Conservation (phyloP, 768 basidiomycete genomes). For the Lyophyllum semitale region DNA sequence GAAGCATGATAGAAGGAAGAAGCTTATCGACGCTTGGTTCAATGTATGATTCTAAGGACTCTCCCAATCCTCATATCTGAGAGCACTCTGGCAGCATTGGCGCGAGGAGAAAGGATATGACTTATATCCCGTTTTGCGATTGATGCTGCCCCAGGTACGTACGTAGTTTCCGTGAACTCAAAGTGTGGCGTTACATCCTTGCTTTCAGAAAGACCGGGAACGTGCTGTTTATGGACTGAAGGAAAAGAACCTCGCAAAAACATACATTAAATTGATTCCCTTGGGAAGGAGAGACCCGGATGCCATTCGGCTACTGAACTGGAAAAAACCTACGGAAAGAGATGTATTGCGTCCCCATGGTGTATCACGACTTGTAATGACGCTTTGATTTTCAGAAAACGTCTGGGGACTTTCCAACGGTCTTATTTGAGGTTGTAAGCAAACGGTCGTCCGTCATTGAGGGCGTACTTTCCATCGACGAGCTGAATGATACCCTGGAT, state of each 20-base stretch:
- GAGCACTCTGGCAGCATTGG: slow-evolving; percentile 64
- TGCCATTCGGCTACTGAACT: slow-evolving; percentile 80
- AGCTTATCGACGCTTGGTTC: slow-evolving; percentile 77
- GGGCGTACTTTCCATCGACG: slow-evolving; percentile 76
- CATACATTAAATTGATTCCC: slow-evolving; percentile 88
- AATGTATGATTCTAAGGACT: slow-evolving; percentile 50
- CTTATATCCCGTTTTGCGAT: slow-evolving; percentile 84
- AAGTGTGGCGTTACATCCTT: background rate
- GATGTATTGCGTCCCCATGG: slow-evolving; percentile 39
- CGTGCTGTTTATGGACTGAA: slow-evolving; percentile 92
- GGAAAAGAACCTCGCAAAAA: slow-evolving; percentile 92
- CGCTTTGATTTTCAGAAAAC: slow-evolving; percentile 48
- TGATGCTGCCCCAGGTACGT: slow-evolving; percentile 86
- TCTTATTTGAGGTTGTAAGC: slow-evolving; percentile 84
- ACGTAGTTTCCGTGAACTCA: background rate
- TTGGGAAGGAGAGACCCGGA: slow-evolving; percentile 80
- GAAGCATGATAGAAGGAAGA: slow-evolving; percentile 73
- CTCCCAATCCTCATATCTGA: slow-evolving; percentile 4
- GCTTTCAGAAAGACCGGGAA: slow-evolving; percentile 84
- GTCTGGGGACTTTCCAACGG: slow-evolving; percentile 87
- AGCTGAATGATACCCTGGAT: slow-evolving; percentile 81
- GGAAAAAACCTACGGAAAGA: slow-evolving; percentile 82
- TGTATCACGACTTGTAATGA: background rate
- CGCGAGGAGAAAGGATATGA: slow-evolving; percentile 83
- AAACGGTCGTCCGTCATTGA: slow-evolving; percentile 81